phyloP scores from a whole-genome alignment of 805 yeast genomes.

The Kluyveromyces aestuarii region DNA sequence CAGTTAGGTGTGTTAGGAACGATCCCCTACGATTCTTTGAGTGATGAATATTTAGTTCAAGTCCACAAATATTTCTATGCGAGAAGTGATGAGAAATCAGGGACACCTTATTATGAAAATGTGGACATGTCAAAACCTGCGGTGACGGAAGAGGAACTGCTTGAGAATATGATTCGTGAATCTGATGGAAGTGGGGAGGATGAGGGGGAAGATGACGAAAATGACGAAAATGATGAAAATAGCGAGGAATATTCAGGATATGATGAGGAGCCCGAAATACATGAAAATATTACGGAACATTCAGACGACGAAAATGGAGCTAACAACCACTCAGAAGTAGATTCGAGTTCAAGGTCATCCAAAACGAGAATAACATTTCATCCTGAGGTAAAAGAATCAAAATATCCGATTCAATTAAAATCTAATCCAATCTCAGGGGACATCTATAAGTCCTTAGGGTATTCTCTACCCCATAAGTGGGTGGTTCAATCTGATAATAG shows the following conservation, averaged over 20 bases:
- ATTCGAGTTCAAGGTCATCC: constrained; percentile 3
- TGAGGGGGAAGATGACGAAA: constrained; percentile 5
- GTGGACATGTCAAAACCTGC: not conserved
- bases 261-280: constrained; percentile 1
- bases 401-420: constrained; percentile 9
- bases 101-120: not conserved
- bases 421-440: constrained; percentile 14
- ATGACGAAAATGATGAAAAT: constrained; percentile 1
- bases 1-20: constrained; percentile 26
- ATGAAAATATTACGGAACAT: not conserved
- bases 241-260: constrained; percentile 1
- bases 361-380: constrained; percentile 7
- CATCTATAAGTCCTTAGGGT: constrained; percentile 20
- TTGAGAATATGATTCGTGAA: not conserved
- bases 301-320: not conserved
- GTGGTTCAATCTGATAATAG: constrained; percentile 17
- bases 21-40: constrained; percentile 21
- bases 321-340: constrained; percentile 1
- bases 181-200: constrained; percentile 4
- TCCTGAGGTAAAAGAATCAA: constrained; percentile 9
- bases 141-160: not conserved
- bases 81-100: constrained; percentile 4
- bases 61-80: constrained; percentile 25
- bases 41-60: constrained; percentile 24
- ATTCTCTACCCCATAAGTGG: constrained; percentile 25